These are phyloP conservation scores for Pyricularia pennisetigena DNA, from an alignment of 2,329 filamentous ascomycete species.

Conservation along the genomic window DNA sequence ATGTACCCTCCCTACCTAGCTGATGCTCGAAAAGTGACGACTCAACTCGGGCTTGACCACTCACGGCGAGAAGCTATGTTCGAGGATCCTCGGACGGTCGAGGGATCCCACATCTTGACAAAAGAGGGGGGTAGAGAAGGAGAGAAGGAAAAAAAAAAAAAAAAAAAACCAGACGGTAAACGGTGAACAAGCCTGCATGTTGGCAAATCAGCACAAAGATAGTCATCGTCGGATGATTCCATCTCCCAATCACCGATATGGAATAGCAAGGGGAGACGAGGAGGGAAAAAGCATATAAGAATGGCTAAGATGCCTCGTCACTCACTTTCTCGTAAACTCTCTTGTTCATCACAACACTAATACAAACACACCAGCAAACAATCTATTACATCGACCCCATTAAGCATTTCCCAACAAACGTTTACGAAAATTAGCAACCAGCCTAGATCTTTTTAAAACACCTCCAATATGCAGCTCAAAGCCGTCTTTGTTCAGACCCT, in stretches of 20 bases:
- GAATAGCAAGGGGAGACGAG: background rate
- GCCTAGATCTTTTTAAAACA: background rate
- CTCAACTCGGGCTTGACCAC: background rate
- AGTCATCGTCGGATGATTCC: background rate
- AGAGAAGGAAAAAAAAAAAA: no score
- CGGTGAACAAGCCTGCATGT: background rate
- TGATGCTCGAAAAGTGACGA: background rate
- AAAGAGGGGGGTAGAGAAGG: background rate
- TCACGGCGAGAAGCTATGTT: background rate
- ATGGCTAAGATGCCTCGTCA: background rate
- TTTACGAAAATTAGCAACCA: no score
- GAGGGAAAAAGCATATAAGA: background rate
- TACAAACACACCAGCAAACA: background rate
- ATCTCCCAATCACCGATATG: background rate
- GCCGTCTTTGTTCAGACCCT: constrained; percentile 35
- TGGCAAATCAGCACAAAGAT: background rate
- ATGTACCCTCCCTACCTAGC: background rate
- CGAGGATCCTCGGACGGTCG: background rate
- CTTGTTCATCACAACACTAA: background rate
- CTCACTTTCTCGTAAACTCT: background rate
- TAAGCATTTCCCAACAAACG: no score
- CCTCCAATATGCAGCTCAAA: constrained; percentile 23
- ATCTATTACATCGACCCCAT: background rate
- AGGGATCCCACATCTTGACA: background rate
- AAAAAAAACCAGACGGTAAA: background rate